phyloP scores from a whole-genome alignment of 139 green algal species.

The Eudorina sp. region DNA sequence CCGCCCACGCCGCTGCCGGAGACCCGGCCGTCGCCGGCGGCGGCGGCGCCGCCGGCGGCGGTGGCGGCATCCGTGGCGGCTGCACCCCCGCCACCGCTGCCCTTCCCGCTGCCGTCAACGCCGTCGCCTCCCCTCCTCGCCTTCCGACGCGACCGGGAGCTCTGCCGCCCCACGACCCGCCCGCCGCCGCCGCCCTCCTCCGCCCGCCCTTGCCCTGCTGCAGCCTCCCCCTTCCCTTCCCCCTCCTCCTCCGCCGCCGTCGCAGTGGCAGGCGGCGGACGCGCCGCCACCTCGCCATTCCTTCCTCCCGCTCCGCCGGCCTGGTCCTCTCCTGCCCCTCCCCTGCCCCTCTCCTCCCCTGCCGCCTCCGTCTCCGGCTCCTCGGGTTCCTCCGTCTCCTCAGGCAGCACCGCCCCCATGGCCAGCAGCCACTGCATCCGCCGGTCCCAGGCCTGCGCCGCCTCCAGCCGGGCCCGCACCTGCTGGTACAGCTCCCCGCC shows the following conservation, averaged over 20 bases:
- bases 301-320: too few species aligned
- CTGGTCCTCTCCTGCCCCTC: neutral
- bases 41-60: too few species aligned
- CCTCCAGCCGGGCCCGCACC: conserved; percentile 11
- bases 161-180: neutral
- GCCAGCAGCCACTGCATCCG: conserved; percentile 48
- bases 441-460: conserved; percentile 52
- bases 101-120: neutral
- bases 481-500: conserved; percentile 44
- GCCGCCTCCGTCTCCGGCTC: neutral
- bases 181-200: neutral
- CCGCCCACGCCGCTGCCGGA: neutral
- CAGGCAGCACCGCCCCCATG: neutral
- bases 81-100: neutral
- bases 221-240: neutral
- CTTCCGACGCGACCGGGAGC: neutral
- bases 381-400: neutral
- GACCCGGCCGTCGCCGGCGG: too few species aligned
- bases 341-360: neutral
- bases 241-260: neutral
- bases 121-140: neutral
- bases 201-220: neutral
- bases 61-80: neutral
- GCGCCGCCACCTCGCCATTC: too few species aligned
- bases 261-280: too few species aligned